Conservation (phyloP, 768 basidiomycete species). For the Lactarius sanguifluus region DNA sequence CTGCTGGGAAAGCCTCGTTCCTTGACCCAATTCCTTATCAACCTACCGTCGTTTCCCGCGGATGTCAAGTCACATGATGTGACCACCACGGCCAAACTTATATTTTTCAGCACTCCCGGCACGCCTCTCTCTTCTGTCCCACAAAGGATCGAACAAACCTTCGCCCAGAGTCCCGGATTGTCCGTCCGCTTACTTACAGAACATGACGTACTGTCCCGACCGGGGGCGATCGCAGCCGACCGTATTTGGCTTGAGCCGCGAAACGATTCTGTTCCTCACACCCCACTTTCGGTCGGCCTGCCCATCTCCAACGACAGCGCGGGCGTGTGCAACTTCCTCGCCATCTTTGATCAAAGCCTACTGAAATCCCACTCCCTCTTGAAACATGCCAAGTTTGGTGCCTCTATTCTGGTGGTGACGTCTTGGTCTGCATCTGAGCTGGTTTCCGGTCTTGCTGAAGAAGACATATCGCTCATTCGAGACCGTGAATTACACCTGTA, state of each 20-base stretch:
- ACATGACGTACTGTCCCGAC: constrained; percentile 73
- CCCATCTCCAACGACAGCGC: constrained; percentile 50
- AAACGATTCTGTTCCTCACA: constrained; percentile 36
- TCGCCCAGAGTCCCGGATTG: constrained; percentile 52
- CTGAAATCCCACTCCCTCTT: constrained; percentile 78
- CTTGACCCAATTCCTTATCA: constrained; percentile 45
- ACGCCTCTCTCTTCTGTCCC: constrained; percentile 54
- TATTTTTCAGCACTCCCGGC: constrained; percentile 61
- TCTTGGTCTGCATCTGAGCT: constrained; percentile 78
- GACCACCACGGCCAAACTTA: constrained; percentile 45
- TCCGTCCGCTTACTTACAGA: constrained; percentile 62
- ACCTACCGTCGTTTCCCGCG: constrained; percentile 28
- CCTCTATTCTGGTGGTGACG: constrained; percentile 72
- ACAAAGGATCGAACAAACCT: constrained; percentile 54
- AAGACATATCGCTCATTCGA: constrained; percentile 47
- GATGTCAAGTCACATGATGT: constrained; percentile 32
- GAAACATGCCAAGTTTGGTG: constrained; percentile 60
- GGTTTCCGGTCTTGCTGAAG: constrained; percentile 58
- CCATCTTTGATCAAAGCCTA: constrained; percentile 71
- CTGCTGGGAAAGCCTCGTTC: constrained; percentile 46
- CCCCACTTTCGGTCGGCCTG: constrained; percentile 57
- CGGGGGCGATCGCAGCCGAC: constrained; percentile 67
- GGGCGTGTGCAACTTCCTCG: constrained; percentile 66
- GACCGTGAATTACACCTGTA: constrained; percentile 58
- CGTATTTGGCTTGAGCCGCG: constrained; percentile 65